A percentile compares a stretch with the other conserved stretches of the same genome.
Evolutionary conservation across 176 grass and related monocot genomes (phyloP).

Genomic region (Poa pratensis): DNA sequence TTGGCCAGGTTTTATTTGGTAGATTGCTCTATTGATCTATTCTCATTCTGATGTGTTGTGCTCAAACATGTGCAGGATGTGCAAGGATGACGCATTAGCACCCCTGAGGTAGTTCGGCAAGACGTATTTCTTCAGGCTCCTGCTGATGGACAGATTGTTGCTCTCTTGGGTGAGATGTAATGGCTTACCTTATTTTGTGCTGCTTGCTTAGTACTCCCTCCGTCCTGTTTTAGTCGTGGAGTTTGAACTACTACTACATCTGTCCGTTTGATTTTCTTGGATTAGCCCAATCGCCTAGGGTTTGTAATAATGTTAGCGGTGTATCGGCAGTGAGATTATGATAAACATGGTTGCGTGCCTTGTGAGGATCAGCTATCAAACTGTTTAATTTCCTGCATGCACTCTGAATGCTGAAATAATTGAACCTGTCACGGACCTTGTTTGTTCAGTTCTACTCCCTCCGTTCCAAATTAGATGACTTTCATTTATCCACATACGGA

Average conservation of each 20-base stretch:
- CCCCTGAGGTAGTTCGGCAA: background rate
- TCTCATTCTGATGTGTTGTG: background rate
- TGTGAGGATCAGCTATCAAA: background rate
- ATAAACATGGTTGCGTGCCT: background rate
- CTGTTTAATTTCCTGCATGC: background rate
- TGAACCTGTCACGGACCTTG: background rate
- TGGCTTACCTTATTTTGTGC: background rate
- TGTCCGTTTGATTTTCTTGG: no score
- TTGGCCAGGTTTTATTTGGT: background rate
- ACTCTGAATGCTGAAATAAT: background rate
- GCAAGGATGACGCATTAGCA: background rate
- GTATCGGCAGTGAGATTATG: background rate
- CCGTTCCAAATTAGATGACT: no score
- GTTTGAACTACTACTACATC: no score
- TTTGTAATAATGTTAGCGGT: no score
- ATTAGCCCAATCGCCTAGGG: no score
- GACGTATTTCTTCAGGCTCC: background rate
- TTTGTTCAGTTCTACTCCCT: background rate
- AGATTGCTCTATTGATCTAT: background rate
- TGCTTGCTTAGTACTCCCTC: background rate
- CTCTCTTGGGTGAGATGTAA: background rate
- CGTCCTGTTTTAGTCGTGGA: no score
- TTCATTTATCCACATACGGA: no score
- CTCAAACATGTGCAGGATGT: background rate
- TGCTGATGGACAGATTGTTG: background rate